Evolutionary conservation across 768 basidiomycete species (phyloP), one percentile per base, ranked within the genome.

Genomic region (Rhizopogon sp.): DNA sequence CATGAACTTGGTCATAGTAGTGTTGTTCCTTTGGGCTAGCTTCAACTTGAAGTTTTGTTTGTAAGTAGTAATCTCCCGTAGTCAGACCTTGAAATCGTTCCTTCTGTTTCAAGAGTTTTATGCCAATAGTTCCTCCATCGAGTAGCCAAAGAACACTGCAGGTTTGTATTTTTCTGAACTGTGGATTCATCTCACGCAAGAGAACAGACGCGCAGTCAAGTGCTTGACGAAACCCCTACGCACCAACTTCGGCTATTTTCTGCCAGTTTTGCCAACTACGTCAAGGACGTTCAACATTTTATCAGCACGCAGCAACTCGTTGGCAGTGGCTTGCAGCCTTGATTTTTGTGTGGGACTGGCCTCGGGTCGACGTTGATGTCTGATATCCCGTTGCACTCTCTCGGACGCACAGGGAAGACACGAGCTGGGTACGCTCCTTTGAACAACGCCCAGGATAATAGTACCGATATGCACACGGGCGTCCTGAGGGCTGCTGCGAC

Each of bases 381-480:
- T 69, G 86, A 87, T 73, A 88, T 88, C 70, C 86, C 85, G n/a
- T 72, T 88, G 53, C 80, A 75, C 62, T 75, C 76, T 62, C 73
- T 87, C 65, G 72, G 79, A 78, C 74, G 76, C 70, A 66, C 61
- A 50, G 76, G 75, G 60, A 77, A 74, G 62, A 61, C 74, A 57
- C 75, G 74, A 68, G 68, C 74, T 57, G 77, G 75, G 52, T 79
- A 82, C 72, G 62, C 72, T 58, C 77, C 72, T 61, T 72, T 82
- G 31, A 58, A 62, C 55, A 57, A 69, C 63, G 64, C 55, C 54
- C 43, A 51, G 55, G 57, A 59, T 62, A 58, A 60, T 41, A 50
- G 55, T 45, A 54, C 56, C 39, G 53, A 52, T 39, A 74, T 76
- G 66, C 69, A 61, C 55, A 57, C 67, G 4, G 60, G 69, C 20